These are phyloP conservation scores for Lactarius trivialis DNA, from an alignment of 768 basidiomycete species.

Conservation along the genomic window DNA sequence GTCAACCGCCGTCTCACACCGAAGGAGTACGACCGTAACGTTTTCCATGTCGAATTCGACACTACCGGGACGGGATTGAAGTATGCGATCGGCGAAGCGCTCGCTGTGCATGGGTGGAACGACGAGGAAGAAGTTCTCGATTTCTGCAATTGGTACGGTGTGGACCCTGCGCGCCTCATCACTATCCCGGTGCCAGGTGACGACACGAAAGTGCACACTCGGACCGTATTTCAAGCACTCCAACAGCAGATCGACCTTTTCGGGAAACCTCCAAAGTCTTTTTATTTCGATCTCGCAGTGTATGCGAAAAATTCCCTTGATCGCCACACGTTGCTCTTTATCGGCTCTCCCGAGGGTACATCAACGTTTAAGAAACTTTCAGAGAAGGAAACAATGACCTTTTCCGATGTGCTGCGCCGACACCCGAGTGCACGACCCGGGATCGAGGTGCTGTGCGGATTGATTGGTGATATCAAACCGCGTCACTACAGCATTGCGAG, in stretches of 20 bases:
- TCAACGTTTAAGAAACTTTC: conserved; percentile 92
- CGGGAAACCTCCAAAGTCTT: conserved; percentile 91
- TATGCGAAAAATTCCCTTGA: conserved; percentile 68
- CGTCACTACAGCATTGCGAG: conserved; percentile 98
- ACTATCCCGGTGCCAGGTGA: conserved; percentile 65
- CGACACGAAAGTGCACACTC: conserved; percentile 73
- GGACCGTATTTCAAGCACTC: conserved; percentile 90
- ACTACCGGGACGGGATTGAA: conserved; percentile 87
- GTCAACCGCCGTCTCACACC: conserved; percentile 96
- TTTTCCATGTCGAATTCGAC: conserved; percentile 97
- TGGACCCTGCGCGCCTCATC: conserved; percentile 71
- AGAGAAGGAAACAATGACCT: conserved; percentile 92
- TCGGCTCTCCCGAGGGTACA: conserved; percentile 86
- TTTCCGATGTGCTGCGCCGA: conserved; percentile 75
- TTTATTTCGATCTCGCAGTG: conserved; percentile 81
- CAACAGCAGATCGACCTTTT: conserved; percentile 97
- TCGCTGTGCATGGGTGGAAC: conserved; percentile 98
- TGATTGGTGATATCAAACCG: conserved; percentile 93
- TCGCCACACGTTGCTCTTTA: conserved; percentile 78
- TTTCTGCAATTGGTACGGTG: conserved; percentile 90
- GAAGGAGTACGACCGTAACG: conserved; percentile 93
- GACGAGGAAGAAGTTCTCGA: conserved; percentile 80
- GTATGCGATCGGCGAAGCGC: conserved; percentile 94
- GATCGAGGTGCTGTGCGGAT: conserved; percentile 79
- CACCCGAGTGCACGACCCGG: conserved; percentile 76